Base-by-base conservation (phyloP, 2,329 filamentous ascomycete species). In the Purpureocillium takamizusanense region DNA sequence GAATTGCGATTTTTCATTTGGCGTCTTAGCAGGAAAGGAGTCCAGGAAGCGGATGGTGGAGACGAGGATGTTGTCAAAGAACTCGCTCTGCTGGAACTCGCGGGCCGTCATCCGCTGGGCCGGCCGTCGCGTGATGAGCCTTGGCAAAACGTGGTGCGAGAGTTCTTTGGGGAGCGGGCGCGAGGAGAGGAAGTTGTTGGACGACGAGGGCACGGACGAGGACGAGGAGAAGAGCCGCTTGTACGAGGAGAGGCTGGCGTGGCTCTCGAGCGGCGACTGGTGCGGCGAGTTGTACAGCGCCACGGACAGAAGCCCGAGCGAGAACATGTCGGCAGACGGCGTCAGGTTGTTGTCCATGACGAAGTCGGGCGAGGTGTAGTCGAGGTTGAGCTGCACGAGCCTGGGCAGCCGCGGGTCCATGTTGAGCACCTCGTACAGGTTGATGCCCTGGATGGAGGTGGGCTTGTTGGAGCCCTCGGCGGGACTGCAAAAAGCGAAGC, bases 41-140 rank as follows among this genome's bases (percentile, higher is more conserved):
- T 98, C 92, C 18, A 98, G 68, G 54, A 98, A 98, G 11, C 92
- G 85, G 45, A 98, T 95, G 0, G 92, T 95, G 0, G 89, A 95
- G 16, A 98, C 87, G 4, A 98, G 70, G 33, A 97, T 86, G 53
- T 97, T 98, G 62, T 98, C 88, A 56, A 98, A 98, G 57, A 94
- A 98, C 48, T 86, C 81, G 53, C 88, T 94, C 59, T 95, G 79
- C 55, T 98, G 92, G 50, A 98, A 97, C 51, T 95, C 90, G 38
- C 77, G 79, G 4, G 90, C 88, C 18, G 81, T 88, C 66, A 97
- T 76, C 33, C 92, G 78, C 56, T 94, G 86, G 3, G 88, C 87
- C 3, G 92, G 87, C 39, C 88, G 72, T 45, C 92, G 75, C 0
- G 90, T 92, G 41, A 98, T 89, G 33, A 98, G 74, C 18, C 83